Evolutionary conservation across 2,329 filamentous ascomycete genomes (phyloP).

Genomic region (Colletotrichum camelliae): DNA sequence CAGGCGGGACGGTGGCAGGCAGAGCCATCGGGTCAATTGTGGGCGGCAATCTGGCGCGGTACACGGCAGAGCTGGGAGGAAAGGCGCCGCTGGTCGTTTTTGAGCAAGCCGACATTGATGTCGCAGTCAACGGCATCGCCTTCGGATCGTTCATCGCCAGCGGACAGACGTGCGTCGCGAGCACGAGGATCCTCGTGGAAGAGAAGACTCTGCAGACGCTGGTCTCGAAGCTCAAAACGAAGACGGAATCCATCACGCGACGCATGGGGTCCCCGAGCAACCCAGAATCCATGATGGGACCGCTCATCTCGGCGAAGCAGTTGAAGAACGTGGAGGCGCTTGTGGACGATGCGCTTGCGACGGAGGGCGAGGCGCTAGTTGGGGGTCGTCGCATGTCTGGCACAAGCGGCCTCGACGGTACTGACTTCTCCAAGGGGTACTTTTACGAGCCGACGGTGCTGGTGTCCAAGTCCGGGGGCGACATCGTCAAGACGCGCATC

Average conservation of each 20-base stretch:
- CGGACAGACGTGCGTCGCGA: conserved; percentile 68
- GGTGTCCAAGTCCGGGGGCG: conserved; percentile 52
- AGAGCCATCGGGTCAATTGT: conserved; percentile 71
- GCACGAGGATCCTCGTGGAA: conserved; percentile 78
- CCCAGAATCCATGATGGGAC: conserved; percentile 66
- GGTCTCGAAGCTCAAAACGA: conserved; percentile 66
- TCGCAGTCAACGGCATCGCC: conserved; percentile 73
- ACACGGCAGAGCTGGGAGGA: conserved; percentile 75
- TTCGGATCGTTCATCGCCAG: conserved; percentile 62
- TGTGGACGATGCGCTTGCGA: conserved; percentile 65
- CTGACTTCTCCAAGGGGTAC: conserved; percentile 63
- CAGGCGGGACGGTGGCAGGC: conserved; percentile 75
- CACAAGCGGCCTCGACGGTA: conserved; percentile 52
- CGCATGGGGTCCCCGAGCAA: conserved; percentile 65
- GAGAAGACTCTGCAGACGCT: conserved; percentile 70
- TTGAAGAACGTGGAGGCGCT: conserved; percentile 73
- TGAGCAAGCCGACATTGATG: conserved; percentile 66
- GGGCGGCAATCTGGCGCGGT: conserved; percentile 70
- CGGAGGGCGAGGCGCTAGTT: conserved; percentile 40
- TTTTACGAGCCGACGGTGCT: conserved; percentile 86
- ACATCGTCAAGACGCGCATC: conserved; percentile 73
- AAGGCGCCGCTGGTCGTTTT: conserved; percentile 75
- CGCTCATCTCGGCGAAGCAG: conserved; percentile 65
- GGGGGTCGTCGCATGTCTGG: conserved; percentile 56
- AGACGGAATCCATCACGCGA: conserved; percentile 59